Percentiles rank a stretch among this genome's conserved stretches.
Evolutionary conservation across 805 yeast species (phyloP).

Genomic region (Metschnikowia rubicola): DNA sequence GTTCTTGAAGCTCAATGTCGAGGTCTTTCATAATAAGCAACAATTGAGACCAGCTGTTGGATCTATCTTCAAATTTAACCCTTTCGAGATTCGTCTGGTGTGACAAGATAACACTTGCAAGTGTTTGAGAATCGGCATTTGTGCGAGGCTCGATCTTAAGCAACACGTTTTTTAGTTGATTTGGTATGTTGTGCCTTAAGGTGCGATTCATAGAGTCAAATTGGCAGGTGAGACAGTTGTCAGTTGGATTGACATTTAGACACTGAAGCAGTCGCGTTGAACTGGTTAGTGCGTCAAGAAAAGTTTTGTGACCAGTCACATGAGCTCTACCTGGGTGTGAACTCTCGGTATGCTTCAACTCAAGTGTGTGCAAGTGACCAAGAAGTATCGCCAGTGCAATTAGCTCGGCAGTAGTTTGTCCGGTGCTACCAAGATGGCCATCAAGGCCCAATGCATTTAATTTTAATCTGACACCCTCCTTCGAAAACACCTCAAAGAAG

Average conservation of each 20-base stretch:
- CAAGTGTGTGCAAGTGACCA: slow-evolving; percentile 11
- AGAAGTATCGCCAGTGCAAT: slow-evolving; percentile 17
- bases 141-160: slow-evolving; percentile 8
- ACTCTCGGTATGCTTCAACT: slow-evolving; percentile 20
- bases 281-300: slow-evolving; percentile 8
- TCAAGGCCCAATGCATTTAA: slow-evolving; percentile 19
- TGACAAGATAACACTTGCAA: slow-evolving; percentile 1
- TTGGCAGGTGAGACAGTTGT: slow-evolving; percentile 14
- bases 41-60: not conserved
- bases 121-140: slow-evolving; percentile 1
- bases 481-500: slow-evolving; percentile 15
- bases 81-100: slow-evolving; percentile 5
- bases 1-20: not conserved
- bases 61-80: slow-evolving; percentile 7
- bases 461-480: slow-evolving; percentile 1
- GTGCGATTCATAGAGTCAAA: slow-evolving; percentile 1
- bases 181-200: slow-evolving; percentile 2
- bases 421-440: slow-evolving; percentile 21
- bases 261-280: slow-evolving; percentile 6
- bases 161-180: slow-evolving; percentile 7
- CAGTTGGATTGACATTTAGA: slow-evolving; percentile 8
- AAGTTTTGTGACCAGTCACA: slow-evolving; percentile 1
- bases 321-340: slow-evolving; percentile 21
- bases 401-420: slow-evolving; percentile 6
- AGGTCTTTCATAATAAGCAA: slow-evolving; percentile 3